These are phyloP conservation scores for Citrus unshiu DNA, from an alignment of 345 rosid genomes.

Conservation along the genomic window DNA sequence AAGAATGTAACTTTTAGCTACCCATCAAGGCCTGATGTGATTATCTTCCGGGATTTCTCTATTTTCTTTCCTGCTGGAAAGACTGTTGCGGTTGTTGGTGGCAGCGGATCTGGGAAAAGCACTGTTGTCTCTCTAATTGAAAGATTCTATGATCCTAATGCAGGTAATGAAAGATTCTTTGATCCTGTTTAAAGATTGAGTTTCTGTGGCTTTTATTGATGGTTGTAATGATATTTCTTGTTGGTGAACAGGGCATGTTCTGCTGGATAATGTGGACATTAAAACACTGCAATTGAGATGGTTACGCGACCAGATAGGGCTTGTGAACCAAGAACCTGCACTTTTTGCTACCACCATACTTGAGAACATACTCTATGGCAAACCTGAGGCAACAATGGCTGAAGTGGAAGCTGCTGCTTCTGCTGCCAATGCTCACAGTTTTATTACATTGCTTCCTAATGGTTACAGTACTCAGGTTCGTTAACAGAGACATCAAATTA, in stretches of 20 bases:
- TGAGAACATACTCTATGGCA: conserved; percentile 88
- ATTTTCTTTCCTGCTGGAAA: conserved; percentile 96
- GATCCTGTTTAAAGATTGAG: background rate
- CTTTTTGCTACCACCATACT: conserved; percentile 93
- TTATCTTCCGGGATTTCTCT: conserved; percentile 77
- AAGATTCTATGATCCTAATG: conserved; percentile 92
- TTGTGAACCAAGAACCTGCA: conserved; percentile 99
- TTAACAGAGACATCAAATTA: background rate
- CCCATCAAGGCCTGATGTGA: conserved; percentile 96
- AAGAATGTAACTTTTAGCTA: conserved; percentile 92
- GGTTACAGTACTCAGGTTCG: conserved; percentile 94
- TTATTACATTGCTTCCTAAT: conserved; percentile 86
- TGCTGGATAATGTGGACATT: conserved; percentile 86
- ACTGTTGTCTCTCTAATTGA: conserved; percentile 95
- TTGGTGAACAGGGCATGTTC: conserved; percentile 69
- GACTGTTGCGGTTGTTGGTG: conserved; percentile 96
- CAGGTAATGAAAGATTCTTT: conserved; percentile 46
- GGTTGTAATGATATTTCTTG: conserved; percentile 6
- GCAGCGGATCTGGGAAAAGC: conserved; percentile 99
- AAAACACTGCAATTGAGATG: conserved; percentile 85
- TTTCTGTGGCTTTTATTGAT: conserved; percentile 8
- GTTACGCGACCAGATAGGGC: conserved; percentile 88
- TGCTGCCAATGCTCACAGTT: conserved; percentile 94
- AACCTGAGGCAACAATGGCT: conserved; percentile 82
- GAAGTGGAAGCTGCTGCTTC: conserved; percentile 95